Conservation (phyloP, 306 rosid genomes). For the Malus domestica region DNA sequence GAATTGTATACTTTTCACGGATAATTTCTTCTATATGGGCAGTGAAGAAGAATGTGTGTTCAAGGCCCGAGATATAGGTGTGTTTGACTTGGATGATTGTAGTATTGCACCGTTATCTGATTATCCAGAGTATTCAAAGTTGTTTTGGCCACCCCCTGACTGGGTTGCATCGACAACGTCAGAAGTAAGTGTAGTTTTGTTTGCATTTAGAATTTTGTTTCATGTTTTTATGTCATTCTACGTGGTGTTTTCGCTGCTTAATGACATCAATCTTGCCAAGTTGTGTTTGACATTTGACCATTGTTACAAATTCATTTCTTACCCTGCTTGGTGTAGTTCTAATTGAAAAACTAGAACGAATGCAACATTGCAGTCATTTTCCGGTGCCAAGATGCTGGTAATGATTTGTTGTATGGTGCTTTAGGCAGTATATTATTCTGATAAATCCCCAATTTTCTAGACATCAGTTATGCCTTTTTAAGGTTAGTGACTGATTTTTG, state of each 20-base stretch:
- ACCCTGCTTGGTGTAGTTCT: neutral
- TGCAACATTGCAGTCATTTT: neutral
- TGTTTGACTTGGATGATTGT: constrained; percentile 42
- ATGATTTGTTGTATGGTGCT: neutral
- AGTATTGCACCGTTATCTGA: constrained; percentile 37
- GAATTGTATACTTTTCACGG: constrained; percentile 55
- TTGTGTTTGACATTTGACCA: neutral
- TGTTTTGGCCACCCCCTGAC: constrained; percentile 75
- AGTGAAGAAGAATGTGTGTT: constrained; percentile 26
- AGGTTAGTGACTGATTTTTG: neutral
- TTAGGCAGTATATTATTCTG: neutral
- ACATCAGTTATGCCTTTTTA: neutral
- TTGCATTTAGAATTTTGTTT: neutral
- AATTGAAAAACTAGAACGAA: neutral
- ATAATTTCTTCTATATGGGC: constrained; percentile 27
- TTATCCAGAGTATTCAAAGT: constrained; percentile 35
- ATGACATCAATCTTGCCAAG: neutral
- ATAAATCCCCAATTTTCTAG: neutral
- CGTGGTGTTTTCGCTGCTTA: neutral
- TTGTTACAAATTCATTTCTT: neutral
- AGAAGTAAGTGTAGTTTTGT: constrained; percentile 24
- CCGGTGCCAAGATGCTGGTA: neutral
- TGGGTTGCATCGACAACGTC: constrained; percentile 33
- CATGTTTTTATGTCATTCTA: neutral
- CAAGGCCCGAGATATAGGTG: constrained; percentile 38